These are phyloP conservation scores for Colletotrichum cordylinicola DNA, from an alignment of 2,329 filamentous ascomycete species.

Conservation along the genomic window DNA sequence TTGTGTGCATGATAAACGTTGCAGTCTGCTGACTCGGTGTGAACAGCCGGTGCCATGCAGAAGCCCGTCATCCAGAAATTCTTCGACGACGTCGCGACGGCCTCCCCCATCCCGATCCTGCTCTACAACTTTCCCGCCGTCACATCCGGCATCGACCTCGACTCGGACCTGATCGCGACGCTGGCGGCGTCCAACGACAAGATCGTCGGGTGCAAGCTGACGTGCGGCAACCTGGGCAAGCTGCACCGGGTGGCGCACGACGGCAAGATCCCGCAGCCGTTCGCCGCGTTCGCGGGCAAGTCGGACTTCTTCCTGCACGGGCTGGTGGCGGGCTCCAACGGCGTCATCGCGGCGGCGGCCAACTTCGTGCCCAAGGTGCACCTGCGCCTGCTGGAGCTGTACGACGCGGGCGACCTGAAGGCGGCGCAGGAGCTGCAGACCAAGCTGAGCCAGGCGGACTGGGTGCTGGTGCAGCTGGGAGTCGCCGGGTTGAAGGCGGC, in stretches of 20 bases:
- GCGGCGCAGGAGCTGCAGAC: conserved; percentile 43
- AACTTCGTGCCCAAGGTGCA: conserved; percentile 45
- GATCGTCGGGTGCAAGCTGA: conserved; percentile 71
- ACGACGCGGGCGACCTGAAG: conserved; percentile 34
- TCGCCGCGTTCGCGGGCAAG: conserved; percentile 42
- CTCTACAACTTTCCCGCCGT: conserved; percentile 75
- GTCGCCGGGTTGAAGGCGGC: conserved; percentile 33
- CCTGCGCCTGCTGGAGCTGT: conserved; percentile 37
- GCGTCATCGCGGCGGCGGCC: conserved; percentile 45
- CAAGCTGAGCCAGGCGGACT: conserved; percentile 31
- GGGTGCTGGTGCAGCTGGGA: conserved; percentile 33
- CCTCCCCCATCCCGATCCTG: conserved; percentile 60
- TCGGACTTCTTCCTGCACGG: conserved; percentile 48
- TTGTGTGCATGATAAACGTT: conserved; percentile 34
- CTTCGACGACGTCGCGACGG: conserved; percentile 60
- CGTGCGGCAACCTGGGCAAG: conserved; percentile 69
- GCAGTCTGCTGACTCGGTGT: conserved; percentile 45
- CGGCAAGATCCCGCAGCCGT: conserved; percentile 23
- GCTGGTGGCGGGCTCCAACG: conserved; percentile 43
- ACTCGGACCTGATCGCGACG: conserved; percentile 64
- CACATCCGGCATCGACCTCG: conserved; percentile 71
- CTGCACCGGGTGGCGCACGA: conserved; percentile 48
- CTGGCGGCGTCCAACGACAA: conserved; percentile 56
- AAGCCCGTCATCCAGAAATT: conserved; percentile 64
- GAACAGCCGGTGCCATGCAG: conserved; percentile 51